Conservation (phyloP, 176 grass and related monocot species). For the Hyparrhenia diplandra region DNA sequence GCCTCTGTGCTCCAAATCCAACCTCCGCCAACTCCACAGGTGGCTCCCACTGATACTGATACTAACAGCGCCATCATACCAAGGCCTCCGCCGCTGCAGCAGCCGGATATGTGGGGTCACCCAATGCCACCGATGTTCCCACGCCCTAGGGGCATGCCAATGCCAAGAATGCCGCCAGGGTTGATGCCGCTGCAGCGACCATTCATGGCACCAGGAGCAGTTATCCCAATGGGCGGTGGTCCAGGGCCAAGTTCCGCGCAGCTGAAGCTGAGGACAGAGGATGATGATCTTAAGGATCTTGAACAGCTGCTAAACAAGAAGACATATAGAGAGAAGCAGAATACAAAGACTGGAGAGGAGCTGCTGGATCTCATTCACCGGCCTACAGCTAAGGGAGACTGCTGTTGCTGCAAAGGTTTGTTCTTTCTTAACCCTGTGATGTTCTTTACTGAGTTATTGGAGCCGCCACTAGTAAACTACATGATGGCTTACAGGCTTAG, state of each 20-base stretch:
- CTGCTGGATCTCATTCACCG: constrained; percentile 98
- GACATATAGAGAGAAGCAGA: constrained; percentile 87
- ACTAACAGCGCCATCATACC: constrained; percentile 40
- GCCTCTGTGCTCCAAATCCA: constrained; percentile 37
- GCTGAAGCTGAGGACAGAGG: constrained; percentile 66
- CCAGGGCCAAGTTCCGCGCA: constrained; percentile 18
- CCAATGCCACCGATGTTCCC: constrained; percentile 75
- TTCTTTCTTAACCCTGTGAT: constrained; percentile 9
- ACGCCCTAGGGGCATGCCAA: constrained; percentile 54
- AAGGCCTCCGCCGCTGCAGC: constrained; percentile 38
- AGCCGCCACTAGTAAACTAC: not conserved
- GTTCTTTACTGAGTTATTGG: not conserved
- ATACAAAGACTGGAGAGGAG: constrained; percentile 94
- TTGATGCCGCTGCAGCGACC: constrained; percentile 66
- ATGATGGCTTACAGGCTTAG: too few relatives aligned
- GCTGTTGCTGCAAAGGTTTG: constrained; percentile 97
- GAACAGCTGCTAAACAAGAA: constrained; percentile 84
- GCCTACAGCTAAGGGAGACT: constrained; percentile 86
- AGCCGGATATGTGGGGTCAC: constrained; percentile 73
- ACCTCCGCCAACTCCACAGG: constrained; percentile 17
- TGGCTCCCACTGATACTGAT: constrained; percentile 23
- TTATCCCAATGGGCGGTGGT: constrained; percentile 34
- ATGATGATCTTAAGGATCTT: constrained; percentile 92
- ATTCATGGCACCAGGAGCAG: constrained; percentile 39
- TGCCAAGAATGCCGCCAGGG: constrained; percentile 58